Evolutionary conservation across 2,329 filamentous ascomycete genomes (phyloP).

Genomic region (Calonectria fujianensis): DNA sequence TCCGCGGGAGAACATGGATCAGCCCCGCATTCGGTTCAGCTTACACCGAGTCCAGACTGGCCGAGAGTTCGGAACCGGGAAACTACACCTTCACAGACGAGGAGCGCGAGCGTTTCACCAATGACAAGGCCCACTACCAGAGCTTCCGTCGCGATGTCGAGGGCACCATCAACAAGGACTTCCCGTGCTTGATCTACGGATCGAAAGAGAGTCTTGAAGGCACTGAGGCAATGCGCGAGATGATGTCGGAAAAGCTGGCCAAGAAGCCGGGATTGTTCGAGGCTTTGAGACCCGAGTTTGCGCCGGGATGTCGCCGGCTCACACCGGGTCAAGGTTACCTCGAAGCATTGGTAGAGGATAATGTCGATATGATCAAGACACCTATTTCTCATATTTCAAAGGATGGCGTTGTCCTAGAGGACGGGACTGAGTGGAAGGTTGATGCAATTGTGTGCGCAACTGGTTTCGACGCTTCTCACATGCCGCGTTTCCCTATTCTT

Average conservation of each 20-base stretch:
- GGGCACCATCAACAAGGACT: conserved; percentile 6
- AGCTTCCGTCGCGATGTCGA: conserved; percentile 8
- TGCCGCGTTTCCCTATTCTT: conserved; percentile 9
- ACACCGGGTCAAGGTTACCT: conserved; percentile 13
- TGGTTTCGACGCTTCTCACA: conserved; percentile 1
- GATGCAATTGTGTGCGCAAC: conserved; percentile 13
- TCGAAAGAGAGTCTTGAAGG: not conserved
- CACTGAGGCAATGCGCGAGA: not conserved
- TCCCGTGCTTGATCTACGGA: not conserved
- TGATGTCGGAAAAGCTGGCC: conserved; percentile 11
- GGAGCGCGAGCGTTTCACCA: conserved; percentile 1
- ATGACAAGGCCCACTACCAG: conserved; percentile 10
- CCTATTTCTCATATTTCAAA: not conserved
- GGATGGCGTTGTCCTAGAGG: not conserved
- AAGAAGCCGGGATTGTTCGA: conserved; percentile 16
- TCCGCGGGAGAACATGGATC: conserved; percentile 14
- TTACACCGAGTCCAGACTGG: not conserved
- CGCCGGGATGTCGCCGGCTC: conserved; percentile 3
- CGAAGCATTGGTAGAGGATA: conserved; percentile 11
- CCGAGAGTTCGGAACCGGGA: not conserved
- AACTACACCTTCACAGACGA: conserved; percentile 17
- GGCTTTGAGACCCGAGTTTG: not conserved
- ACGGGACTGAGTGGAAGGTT: not conserved
- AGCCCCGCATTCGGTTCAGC: conserved; percentile 3
- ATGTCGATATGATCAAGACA: conserved; percentile 17